These are phyloP conservation scores for Apophysomyces variabilis DNA, from an alignment of 371 early-diverging fungal species.

Conservation along the genomic window DNA sequence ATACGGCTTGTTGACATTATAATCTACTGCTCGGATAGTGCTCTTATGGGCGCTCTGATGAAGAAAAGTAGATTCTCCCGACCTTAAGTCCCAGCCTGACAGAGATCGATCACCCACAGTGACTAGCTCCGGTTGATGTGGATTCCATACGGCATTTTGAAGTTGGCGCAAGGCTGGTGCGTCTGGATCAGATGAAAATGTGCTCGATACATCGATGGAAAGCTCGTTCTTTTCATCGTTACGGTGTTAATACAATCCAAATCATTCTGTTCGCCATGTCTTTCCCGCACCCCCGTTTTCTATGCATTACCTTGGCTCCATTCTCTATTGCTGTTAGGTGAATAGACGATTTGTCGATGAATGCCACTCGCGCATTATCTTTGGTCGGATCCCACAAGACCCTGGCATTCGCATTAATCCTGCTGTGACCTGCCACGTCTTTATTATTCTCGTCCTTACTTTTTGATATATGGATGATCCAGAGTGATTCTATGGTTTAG, in stretches of 20 bases:
- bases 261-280: too few species aligned
- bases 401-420: slow-evolving; percentile 21
- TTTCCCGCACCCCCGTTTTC: too few species aligned
- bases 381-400: slow-evolving; percentile 44
- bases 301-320: slow-evolving; percentile 6
- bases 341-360: slow-evolving; percentile 28
- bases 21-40: slow-evolving; percentile 76
- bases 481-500: slow-evolving; percentile 26
- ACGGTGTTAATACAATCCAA: too few species aligned
- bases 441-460: not conserved
- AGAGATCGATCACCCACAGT: slow-evolving; percentile 62
- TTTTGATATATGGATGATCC: slow-evolving; percentile 13
- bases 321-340: slow-evolving; percentile 22
- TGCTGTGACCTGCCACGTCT: not conserved
- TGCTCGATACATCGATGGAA: slow-evolving; percentile 22
- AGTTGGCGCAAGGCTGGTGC: slow-evolving; percentile 19
- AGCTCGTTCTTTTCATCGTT: slow-evolving; percentile 8
- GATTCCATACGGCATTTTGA: slow-evolving; percentile 75
- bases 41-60: slow-evolving; percentile 67
- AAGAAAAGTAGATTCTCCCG: slow-evolving; percentile 45
- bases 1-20: slow-evolving; percentile 85
- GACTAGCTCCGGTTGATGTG: slow-evolving; percentile 64
- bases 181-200: slow-evolving; percentile 13
- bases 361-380: slow-evolving; percentile 25
- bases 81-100: slow-evolving; percentile 76